Percentiles rank a stretch among this genome's conserved stretches.
Evolutionary conservation across 441 rosid genomes (phyloP).

Genomic region (Gossypium davidsonii): DNA sequence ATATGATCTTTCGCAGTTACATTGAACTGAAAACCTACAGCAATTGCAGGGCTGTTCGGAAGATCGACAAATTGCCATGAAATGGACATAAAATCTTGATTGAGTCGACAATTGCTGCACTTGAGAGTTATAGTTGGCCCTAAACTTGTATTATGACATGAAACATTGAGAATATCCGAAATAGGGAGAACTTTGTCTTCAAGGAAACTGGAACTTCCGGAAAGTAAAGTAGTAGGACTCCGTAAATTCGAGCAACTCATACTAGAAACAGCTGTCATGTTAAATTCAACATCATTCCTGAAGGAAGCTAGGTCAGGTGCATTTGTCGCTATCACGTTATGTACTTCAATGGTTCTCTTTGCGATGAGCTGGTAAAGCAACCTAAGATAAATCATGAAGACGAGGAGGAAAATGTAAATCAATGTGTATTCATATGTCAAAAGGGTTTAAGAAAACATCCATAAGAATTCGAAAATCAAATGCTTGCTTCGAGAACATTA

Average conservation of each 20-base stretch:
- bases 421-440: neutral
- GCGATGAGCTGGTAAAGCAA: conserved; percentile 87
- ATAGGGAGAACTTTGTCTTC: conserved; percentile 49
- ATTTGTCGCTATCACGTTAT: conserved; percentile 73
- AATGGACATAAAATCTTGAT: conserved; percentile 51
- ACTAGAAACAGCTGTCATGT: conserved; percentile 73
- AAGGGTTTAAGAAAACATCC: conserved; percentile 4
- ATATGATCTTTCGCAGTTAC: conserved; percentile 46
- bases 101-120: conserved; percentile 57
- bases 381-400: conserved; percentile 51
- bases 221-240: conserved; percentile 48
- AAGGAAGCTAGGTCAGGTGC: conserved; percentile 72
- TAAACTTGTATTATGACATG: conserved; percentile 64
- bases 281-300: conserved; percentile 72
- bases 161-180: conserved; percentile 41
- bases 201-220: conserved; percentile 63
- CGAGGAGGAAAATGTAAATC: conserved; percentile 4
- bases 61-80: conserved; percentile 91
- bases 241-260: conserved; percentile 84
- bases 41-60: conserved; percentile 71
- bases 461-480: conserved; percentile 2
- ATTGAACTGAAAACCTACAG: conserved; percentile 86
- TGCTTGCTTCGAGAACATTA: conserved; percentile 8
- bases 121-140: conserved; percentile 79
- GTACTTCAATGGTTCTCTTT: conserved; percentile 80